phyloP scores from a whole-genome alignment of 202 grass and related monocot species.

The Carex arenaria region DNA sequence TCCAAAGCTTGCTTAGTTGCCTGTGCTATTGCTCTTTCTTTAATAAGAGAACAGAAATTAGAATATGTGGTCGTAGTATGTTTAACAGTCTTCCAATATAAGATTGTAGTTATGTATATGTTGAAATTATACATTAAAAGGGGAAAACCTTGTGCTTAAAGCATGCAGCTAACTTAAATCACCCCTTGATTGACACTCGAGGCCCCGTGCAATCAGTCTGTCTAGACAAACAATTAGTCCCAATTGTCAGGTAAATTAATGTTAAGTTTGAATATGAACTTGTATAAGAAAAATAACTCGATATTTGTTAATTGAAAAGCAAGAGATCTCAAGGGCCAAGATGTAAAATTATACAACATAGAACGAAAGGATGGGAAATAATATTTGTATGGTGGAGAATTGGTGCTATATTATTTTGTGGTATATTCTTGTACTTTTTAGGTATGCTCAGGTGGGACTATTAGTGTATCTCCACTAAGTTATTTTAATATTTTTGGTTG shows the following conservation, averaged over 20 bases:
- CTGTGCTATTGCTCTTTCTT: neutral
- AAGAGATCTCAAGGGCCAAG: neutral
- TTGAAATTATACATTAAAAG: neutral
- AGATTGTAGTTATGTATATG: neutral
- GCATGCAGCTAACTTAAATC: neutral
- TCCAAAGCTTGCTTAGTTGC: neutral
- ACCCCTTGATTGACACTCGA: neutral
- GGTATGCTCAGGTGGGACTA: neutral
- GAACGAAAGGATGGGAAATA: neutral
- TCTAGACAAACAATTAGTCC: neutral
- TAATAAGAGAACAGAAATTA: neutral
- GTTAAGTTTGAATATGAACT: neutral
- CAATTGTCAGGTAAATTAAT: neutral
- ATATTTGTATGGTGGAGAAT: neutral
- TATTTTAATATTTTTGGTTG: neutral
- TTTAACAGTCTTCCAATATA: neutral
- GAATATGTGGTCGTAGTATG: too few species aligned
- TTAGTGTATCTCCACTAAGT: slow-evolving; percentile 7
- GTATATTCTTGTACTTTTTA: slow-evolving; percentile 20
- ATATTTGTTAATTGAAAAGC: neutral
- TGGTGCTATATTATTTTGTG: slow-evolving; percentile 2
- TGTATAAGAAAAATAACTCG: neutral
- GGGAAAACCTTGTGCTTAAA: neutral
- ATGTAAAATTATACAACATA: neutral
- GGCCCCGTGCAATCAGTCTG: neutral